Base-by-base conservation (phyloP, 148 eudicot species). In the Camellia sinensis region DNA sequence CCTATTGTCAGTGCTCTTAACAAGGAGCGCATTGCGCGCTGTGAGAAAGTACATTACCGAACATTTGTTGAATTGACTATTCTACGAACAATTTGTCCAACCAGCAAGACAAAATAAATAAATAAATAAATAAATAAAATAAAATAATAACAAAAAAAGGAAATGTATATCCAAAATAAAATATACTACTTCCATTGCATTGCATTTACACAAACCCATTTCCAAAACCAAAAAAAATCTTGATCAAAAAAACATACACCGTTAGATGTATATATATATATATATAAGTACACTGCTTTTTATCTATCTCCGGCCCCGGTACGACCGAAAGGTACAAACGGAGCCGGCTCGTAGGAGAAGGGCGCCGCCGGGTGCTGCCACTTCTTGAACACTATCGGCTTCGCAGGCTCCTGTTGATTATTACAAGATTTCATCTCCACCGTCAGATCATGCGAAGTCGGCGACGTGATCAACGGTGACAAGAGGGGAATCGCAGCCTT, bases 401-500 rank as follows among this genome's bases (percentile, higher is more conserved):
- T 80, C 41, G 74, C 89, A 2, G 80, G 7, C 78, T 83, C 75
- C 74, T 63, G 5, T 2, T 57, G 50, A 3, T 70, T 67, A 37
- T 48, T 15, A 45, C 64, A 78, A 14, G 83, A 83, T 5, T 77
- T 74, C 48, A 86, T 80, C 76, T 83, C 85, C 43, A 77, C 72
- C 83, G 80, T 46, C 60, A 79, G 79, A 76, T 76, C 78, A 6
- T 71, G 61, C 21, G 88, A 75, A 44, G 88, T 83, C 15, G 92
- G 94, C 1, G 94, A 89, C 43, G 84, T 82, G 1, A 81, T 83
- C 76, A 90, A 76, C 74, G 94, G 94, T 56, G 96, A 94, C 10
- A 90, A 78, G 6, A 90, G 85, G 4, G 94, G 94, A 4, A 92
- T 92, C 44, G 93, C 93, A 5, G 87, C 97, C 82, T 89, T 89